A percentile compares a stretch with the other conserved stretches of the same genome.
Conservation (phyloP, 768 basidiomycete species). For the Boletus pseudo-olivaceus region DNA sequence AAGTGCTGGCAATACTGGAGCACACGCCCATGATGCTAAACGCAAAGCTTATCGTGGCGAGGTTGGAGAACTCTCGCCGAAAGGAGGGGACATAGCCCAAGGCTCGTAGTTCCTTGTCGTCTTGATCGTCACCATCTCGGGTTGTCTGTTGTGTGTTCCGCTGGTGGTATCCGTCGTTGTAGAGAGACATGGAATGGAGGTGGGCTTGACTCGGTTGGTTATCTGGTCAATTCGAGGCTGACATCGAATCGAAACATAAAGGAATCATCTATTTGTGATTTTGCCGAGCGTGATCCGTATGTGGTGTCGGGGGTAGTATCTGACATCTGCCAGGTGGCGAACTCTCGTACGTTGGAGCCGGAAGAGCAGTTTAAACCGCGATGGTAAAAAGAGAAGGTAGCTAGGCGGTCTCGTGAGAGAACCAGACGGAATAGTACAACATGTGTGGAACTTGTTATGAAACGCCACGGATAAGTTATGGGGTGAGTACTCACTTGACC, state of each 20-base stretch:
- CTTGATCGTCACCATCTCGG: slow-evolving; percentile 1
- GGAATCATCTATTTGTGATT: too few relatives aligned
- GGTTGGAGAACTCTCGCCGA: slow-evolving; percentile 41
- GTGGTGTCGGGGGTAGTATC: too few relatives aligned
- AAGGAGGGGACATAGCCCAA: slow-evolving; percentile 35
- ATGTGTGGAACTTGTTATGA: too few relatives aligned
- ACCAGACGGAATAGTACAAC: too few relatives aligned
- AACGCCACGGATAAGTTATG: too few relatives aligned
- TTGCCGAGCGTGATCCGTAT: too few relatives aligned
- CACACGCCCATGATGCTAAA: slow-evolving; percentile 37
- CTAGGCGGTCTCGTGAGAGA: too few relatives aligned
- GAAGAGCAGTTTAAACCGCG: too few relatives aligned
- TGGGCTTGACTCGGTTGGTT: background rate
- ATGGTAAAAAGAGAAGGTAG: too few relatives aligned
- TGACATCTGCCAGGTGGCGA: too few relatives aligned
- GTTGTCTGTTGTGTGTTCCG: background rate
- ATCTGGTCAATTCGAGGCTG: background rate
- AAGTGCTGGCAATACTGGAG: slow-evolving; percentile 37
- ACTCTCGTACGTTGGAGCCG: too few relatives aligned
- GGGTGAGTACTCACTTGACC: too few relatives aligned
- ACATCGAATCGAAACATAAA: background rate
- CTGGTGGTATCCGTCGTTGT: background rate
- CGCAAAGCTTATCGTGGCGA: slow-evolving; percentile 34
- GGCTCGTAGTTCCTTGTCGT: slow-evolving; percentile 24
- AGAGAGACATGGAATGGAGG: background rate